Conservation (phyloP, 2,329 filamentous ascomycete species). For the Aspergillus udagawae region DNA sequence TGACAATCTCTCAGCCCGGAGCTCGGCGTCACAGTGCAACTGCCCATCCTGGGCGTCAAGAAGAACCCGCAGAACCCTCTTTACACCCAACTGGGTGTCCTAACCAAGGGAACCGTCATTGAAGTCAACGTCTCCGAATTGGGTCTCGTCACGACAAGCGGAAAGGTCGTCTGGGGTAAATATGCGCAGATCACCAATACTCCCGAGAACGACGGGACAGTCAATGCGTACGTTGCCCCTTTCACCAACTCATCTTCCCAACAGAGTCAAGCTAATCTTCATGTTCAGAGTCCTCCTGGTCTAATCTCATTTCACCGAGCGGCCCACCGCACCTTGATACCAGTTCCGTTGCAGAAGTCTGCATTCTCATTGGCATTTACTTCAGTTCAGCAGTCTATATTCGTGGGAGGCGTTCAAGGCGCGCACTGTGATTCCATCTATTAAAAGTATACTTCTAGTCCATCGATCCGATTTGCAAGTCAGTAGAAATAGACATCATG, state of each 20-base stretch:
- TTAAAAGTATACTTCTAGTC: conserved; percentile 6
- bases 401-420: conserved; percentile 14
- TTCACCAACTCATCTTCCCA: neutral
- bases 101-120: conserved; percentile 79
- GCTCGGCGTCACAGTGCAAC: conserved; percentile 79
- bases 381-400: conserved; percentile 1
- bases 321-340: conserved; percentile 8
- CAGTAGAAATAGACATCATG: neutral
- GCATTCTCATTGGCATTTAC: neutral
- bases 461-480: neutral
- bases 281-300: conserved; percentile 14
- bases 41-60: conserved; percentile 74
- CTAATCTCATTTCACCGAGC: conserved; percentile 5
- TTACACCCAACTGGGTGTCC: conserved; percentile 86
- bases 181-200: conserved; percentile 65
- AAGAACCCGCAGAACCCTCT: conserved; percentile 86
- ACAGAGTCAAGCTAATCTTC: neutral
- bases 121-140: conserved; percentile 94
- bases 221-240: conserved; percentile 47
- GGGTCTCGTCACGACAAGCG: conserved; percentile 82
- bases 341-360: conserved; percentile 12
- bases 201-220: conserved; percentile 59
- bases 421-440: conserved; percentile 3
- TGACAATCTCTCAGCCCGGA: conserved; percentile 50
- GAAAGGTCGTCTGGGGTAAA: conserved; percentile 90